Conservation (phyloP, 225 moss, liverwort and hornwort species). For the Polytrichum commune region DNA sequence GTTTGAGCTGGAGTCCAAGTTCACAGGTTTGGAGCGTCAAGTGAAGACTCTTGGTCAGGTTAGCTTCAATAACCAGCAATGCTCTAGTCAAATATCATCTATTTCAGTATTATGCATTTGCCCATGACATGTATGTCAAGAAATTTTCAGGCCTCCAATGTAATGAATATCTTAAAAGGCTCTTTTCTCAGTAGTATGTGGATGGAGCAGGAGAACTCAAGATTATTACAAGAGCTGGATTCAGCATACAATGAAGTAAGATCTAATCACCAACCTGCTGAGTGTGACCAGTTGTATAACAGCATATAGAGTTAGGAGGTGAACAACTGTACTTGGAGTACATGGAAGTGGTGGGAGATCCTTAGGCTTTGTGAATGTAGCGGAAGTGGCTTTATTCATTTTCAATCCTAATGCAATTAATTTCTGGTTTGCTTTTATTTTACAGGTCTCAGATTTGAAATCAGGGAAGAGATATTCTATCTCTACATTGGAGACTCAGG, state of each 20-base stretch:
- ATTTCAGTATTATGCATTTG: too few species aligned
- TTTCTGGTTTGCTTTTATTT: not conserved
- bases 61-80: not conserved
- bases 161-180: not conserved
- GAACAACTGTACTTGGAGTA: too few species aligned
- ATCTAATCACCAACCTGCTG: slow-evolving; percentile 3
- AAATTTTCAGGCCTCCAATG: too few species aligned
- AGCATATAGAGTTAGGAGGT: too few species aligned
- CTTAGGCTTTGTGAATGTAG: too few species aligned
- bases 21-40: slow-evolving; percentile 59
- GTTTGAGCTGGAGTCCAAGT: slow-evolving; percentile 66
- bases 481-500: slow-evolving; percentile 34
- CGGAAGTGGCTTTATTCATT: too few species aligned
- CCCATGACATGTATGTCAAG: too few species aligned
- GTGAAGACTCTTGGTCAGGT: slow-evolving; percentile 62
- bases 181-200: slow-evolving; percentile 2
- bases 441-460: slow-evolving; percentile 41
- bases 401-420: too few species aligned
- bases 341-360: too few species aligned
- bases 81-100: too few species aligned
- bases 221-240: slow-evolving; percentile 54
- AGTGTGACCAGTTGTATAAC: too few species aligned
- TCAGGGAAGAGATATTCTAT: slow-evolving; percentile 22
- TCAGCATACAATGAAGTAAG: slow-evolving; percentile 56
- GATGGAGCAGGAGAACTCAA: slow-evolving; percentile 66